phyloP scores from a whole-genome alignment of 2,329 filamentous ascomycete species.

The Sporothrix euskadiensis region DNA sequence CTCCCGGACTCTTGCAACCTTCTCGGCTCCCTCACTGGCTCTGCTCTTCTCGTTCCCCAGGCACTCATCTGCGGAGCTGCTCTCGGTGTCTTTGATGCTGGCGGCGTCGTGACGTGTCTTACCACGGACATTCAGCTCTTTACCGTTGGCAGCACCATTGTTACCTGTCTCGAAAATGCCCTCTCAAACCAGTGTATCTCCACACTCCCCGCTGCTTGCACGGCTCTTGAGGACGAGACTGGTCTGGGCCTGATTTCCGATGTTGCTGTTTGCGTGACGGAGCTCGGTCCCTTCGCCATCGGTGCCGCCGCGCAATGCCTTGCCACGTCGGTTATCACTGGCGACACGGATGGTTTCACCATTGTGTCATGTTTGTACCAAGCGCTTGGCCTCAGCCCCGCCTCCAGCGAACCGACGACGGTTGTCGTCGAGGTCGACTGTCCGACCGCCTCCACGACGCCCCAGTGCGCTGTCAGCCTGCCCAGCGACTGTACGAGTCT shows the following conservation, averaged over 20 bases:
- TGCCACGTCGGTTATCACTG: constrained; percentile 20
- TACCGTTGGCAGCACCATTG: constrained; percentile 13
- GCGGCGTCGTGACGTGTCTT: constrained; percentile 16
- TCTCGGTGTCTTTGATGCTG: constrained; percentile 11
- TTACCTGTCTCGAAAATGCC: constrained; percentile 12
- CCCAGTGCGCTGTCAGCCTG: constrained; percentile 22
- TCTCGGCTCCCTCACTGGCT: neutral
- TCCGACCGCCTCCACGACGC: constrained; percentile 1
- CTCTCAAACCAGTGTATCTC: constrained; percentile 22
- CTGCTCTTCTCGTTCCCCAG: neutral
- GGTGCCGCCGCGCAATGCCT: constrained; percentile 27
- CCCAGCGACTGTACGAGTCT: constrained; percentile 23
- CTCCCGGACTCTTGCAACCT: constrained; percentile 24
- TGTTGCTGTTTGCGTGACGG: constrained; percentile 17
- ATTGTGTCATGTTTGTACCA: constrained; percentile 29
- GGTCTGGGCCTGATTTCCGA: constrained; percentile 21
- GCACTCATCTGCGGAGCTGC: neutral
- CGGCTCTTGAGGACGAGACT: neutral
- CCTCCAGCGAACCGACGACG: neutral
- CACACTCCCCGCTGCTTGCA: constrained; percentile 25
- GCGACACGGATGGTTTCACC: neutral
- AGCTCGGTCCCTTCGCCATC: constrained; percentile 31
- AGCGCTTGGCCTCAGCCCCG: neutral
- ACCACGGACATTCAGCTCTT: neutral
- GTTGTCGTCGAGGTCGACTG: neutral